Base-by-base conservation (phyloP, 805 yeast species). In the Aciculoconidium aculeatum region DNA sequence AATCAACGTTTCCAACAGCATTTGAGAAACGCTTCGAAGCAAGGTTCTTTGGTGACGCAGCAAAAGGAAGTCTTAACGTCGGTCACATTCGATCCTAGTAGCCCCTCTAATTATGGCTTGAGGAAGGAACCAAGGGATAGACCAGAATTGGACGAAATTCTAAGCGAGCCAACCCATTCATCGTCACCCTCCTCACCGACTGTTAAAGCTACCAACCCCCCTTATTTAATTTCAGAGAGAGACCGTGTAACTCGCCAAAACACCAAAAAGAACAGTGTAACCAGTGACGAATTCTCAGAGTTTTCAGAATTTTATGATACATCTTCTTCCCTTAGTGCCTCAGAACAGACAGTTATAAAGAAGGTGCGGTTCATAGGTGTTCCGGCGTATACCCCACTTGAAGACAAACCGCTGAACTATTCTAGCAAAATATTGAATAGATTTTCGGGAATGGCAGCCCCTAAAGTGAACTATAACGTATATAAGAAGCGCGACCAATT, bases 291-390 rank as follows among this genome's bases (percentile, higher is more conserved):
- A 12, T 8, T 15, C 15, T 15, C 13, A 7, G 16, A 13, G n/a
- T 18, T 27, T 6, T 10, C 17, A n/a, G 29, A 28, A 3, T 19
- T 11, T 15, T 11, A 11, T n/a, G 11, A 30, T 4, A 30, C 35
- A 3, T 37, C 46, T 7, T 37, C 39, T 9, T 34, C 42, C 8
- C 37, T 46, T 5, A 19, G 30, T 4, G n/a, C 25, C 9, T 22
- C 37, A 5, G 17, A 34, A 5, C 14, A 31, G 5, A 21, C 28
- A 5, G 23, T 31, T 3, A 29, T 49, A 2, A 72, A 70, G 37
- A 69, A 56, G 37, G 78, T 73, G 7, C 45, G 79, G 17, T 73
- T 73, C 37, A 53, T 53, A 4, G 78, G 77, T 0, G 77, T 73
- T 4, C 61, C 71, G 1, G 69, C 61, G 28, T 73, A 70, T 32